Conservation (phyloP, 495 filamentous ascomycete genomes). For the Aspergillus ostianus region DNA sequence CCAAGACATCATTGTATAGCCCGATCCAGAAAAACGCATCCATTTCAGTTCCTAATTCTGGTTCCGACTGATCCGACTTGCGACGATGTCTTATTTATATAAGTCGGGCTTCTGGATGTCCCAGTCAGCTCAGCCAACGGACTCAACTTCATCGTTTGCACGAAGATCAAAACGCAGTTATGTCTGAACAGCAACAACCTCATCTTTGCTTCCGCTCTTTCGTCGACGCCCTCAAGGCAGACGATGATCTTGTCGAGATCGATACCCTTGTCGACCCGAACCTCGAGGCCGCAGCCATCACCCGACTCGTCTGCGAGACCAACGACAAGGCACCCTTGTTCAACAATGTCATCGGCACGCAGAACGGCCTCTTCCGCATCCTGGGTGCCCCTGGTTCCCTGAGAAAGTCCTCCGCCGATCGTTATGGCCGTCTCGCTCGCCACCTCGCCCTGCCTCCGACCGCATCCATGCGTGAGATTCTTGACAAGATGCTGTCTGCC, state of each 20-base stretch:
- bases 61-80: not conserved
- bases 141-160: not conserved
- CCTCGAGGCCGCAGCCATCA: constrained; percentile 39
- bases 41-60: not conserved
- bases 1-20: not conserved
- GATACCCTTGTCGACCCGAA: constrained; percentile 33
- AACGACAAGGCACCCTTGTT: constrained; percentile 41
- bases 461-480: constrained; percentile 29
- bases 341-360: constrained; percentile 37
- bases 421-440: constrained; percentile 35
- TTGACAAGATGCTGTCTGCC: constrained; percentile 30
- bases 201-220: constrained; percentile 32
- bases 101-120: not conserved
- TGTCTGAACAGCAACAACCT: constrained; percentile 4
- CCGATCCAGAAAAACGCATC: not conserved
- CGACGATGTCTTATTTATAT: not conserved
- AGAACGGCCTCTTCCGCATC: constrained; percentile 38
- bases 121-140: not conserved
- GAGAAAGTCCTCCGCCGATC: constrained; percentile 21
- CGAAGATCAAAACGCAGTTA: not conserved
- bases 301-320: constrained; percentile 35
- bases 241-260: constrained; percentile 39
- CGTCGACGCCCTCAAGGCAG: constrained; percentile 32
- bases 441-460: constrained; percentile 32
- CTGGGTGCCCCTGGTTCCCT: constrained; percentile 34